Conservation (phyloP, 192 early-diverging fungal genomes). For the Umbelopsis sp. region DNA sequence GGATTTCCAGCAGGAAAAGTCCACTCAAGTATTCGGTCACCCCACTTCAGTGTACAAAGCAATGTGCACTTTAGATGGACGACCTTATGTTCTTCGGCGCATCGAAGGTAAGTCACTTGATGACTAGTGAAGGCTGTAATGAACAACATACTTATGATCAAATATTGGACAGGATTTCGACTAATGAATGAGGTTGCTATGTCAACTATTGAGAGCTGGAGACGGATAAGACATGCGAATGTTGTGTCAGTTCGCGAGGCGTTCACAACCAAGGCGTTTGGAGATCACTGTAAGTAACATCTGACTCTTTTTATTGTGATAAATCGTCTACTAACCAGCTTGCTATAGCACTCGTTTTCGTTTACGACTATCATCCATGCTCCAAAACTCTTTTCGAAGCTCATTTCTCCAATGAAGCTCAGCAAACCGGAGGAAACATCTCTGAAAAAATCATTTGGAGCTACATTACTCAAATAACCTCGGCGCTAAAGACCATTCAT, state of each 20-base stretch:
- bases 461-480: slow-evolving; percentile 76
- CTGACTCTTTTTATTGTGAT: too few species aligned
- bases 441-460: slow-evolving; percentile 80
- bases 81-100: slow-evolving; percentile 81
- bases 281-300: slow-evolving; percentile 74
- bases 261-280: slow-evolving; percentile 95
- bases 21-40: slow-evolving; percentile 66
- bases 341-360: slow-evolving; percentile 83
- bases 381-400: slow-evolving; percentile 69
- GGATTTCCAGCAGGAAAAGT: slow-evolving; percentile 57
- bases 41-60: slow-evolving; percentile 85
- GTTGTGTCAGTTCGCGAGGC: slow-evolving; percentile 90
- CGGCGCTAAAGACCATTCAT: slow-evolving; percentile 84
- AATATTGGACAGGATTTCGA: slow-evolving; percentile 53
- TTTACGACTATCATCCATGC: slow-evolving; percentile 93
- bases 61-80: slow-evolving; percentile 81
- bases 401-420: slow-evolving; percentile 65
- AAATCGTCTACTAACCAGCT: neutral
- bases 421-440: slow-evolving; percentile 49
- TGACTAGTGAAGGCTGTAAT: neutral
- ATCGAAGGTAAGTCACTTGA: slow-evolving; percentile 64
- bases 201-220: slow-evolving; percentile 84
- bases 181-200: slow-evolving; percentile 83
- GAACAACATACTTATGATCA: neutral
- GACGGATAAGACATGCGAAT: slow-evolving; percentile 76